These are phyloP conservation scores for Mixia osmundae DNA, from an alignment of 1,284 basidiomycete species.

Conservation along the genomic window DNA sequence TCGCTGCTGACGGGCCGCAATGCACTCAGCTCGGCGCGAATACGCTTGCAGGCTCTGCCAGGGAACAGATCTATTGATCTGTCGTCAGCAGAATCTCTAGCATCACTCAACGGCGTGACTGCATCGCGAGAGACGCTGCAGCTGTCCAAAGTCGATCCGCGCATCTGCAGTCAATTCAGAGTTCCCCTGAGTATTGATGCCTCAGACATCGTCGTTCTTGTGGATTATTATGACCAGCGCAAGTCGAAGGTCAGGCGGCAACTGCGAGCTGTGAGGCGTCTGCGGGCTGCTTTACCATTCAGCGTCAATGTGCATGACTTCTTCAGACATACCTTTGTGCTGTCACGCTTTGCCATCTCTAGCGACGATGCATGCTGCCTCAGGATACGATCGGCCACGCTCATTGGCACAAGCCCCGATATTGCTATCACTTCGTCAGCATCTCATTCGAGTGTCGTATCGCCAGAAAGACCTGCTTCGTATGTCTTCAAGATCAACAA, in stretches of 20 bases:
- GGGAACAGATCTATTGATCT: neutral
- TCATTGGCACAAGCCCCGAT: no score
- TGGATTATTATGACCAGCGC: neutral
- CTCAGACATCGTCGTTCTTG: neutral
- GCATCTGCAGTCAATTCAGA: neutral
- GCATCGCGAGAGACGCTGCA: neutral
- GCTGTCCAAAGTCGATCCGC: neutral
- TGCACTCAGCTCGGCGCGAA: neutral
- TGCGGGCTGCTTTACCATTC: constrained; percentile 1
- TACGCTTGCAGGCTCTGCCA: neutral
- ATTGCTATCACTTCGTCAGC: no score
- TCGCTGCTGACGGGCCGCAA: neutral
- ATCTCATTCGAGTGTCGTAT: no score
- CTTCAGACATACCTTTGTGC: no score
- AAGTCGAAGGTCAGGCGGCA: neutral
- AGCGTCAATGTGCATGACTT: constrained; percentile 2
- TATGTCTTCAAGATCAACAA: no score
- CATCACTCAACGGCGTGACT: neutral
- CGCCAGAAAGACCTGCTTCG: no score
- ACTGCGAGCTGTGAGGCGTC: neutral
- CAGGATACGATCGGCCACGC: no score
- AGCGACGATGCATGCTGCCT: no score
- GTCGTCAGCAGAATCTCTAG: neutral
- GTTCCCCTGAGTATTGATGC: neutral
- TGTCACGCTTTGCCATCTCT: no score